Evolutionary conservation across 2,329 filamentous ascomycete species (phyloP), one percentile per base, ranked within the genome.

Genomic region (Trichoderma breve): DNA sequence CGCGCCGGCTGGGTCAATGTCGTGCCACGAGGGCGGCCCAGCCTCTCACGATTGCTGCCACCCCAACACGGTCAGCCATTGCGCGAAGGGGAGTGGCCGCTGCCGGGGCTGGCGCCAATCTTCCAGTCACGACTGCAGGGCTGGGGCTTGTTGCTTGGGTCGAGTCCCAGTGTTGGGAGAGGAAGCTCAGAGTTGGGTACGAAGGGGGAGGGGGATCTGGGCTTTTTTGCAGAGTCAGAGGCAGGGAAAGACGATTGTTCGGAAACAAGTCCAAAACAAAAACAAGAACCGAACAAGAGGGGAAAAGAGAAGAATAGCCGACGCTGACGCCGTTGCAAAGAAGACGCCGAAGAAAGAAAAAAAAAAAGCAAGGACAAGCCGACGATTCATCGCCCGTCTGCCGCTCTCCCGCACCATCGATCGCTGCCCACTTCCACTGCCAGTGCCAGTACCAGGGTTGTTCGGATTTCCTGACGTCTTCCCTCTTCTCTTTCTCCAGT

Each of bases 21-120:
- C 39, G 71, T 71, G 71, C 71, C 71, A 73, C 68, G 67, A 72
- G 71, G 51, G 67, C 66, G 32, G 24, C 63, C 58, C 72, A 74
- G 71, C 72, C 73, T 74, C 73, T 73, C 65, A 71, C 64, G 72
- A 71, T 70, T 70, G 47, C 65, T 68, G 28, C 60, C 71, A 64
- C 67, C 53, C 32, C 65, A 58, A 30, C 36, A 39, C 43, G 51
- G 62, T 55, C 62, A 68, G 63, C 53, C 15, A 51, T 32, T 58
- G 39, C 55, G 58, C 62, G 32, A 62, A 61, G 53, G 63, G 21
- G 62, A 30, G 70, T 61, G 55, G 32, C 55, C 63, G 36, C 64
- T 39, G 55, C 70, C 36, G 63, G 71, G 57, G 39, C 57, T 65
- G 43, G 53, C 65, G 51, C 64, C 64, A 67, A 26, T 58, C 65